Conservation (phyloP, 495 filamentous ascomycete genomes). For the Cercophora newfieldiana region DNA sequence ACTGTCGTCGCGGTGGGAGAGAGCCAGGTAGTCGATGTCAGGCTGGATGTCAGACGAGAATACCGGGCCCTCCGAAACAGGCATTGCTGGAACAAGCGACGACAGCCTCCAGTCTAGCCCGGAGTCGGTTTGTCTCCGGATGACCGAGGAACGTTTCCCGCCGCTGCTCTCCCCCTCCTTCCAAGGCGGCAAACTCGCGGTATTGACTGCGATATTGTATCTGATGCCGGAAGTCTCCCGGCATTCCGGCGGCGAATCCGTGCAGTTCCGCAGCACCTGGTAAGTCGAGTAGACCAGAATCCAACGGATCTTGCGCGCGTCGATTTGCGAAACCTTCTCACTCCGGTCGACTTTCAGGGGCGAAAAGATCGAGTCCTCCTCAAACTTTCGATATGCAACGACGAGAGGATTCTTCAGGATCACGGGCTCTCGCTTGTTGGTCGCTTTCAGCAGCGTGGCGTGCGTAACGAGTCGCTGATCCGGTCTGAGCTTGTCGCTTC, state of each 20-base stretch:
- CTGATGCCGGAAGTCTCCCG: slow-evolving; percentile 30
- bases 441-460: slow-evolving; percentile 42
- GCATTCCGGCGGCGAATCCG: slow-evolving; percentile 41
- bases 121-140: slow-evolving; percentile 23
- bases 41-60: slow-evolving; percentile 37
- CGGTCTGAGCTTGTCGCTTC: slow-evolving; percentile 17
- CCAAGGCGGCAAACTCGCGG: slow-evolving; percentile 45
- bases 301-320: slow-evolving; percentile 69
- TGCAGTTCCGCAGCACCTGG: slow-evolving; percentile 60
- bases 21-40: slow-evolving; percentile 43
- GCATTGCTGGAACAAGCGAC: slow-evolving; percentile 6
- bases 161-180: slow-evolving; percentile 21
- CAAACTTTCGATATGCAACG: slow-evolving; percentile 47
- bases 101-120: slow-evolving; percentile 16
- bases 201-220: slow-evolving; percentile 47
- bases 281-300: slow-evolving; percentile 68
- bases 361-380: slow-evolving; percentile 43
- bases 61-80: not conserved
- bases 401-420: slow-evolving; percentile 43
- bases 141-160: slow-evolving; percentile 14
- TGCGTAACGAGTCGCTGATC: slow-evolving; percentile 37
- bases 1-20: slow-evolving; percentile 28
- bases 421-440: slow-evolving; percentile 35
- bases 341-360: slow-evolving; percentile 38
- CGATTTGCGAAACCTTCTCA: slow-evolving; percentile 47